Evolutionary conservation across 129 eudicot genomes (phyloP).

Genomic region (Helianthus tuberosus): DNA sequence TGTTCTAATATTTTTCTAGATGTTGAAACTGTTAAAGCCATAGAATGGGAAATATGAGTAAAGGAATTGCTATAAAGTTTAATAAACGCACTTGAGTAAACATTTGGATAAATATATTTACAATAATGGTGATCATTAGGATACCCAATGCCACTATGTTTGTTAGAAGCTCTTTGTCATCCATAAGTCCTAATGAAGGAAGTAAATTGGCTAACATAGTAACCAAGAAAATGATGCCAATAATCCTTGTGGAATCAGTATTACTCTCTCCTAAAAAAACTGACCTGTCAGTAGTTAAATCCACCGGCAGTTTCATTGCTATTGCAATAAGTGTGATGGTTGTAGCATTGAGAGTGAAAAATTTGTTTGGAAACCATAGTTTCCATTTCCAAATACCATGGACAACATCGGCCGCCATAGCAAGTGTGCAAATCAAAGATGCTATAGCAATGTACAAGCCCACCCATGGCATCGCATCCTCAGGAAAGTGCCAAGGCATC

Average conservation of each 20-base stretch:
- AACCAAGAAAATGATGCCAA: background rate
- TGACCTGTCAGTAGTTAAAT: background rate
- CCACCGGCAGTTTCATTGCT: conserved; percentile 14
- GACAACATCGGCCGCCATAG: conserved; percentile 11
- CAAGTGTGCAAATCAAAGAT: conserved; percentile 24
- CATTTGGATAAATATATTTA: background rate
- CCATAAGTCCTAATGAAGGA: background rate
- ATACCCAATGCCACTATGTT: background rate
- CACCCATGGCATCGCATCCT: conserved; percentile 27
- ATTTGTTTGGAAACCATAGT: conserved; percentile 17
- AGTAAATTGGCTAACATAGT: conserved; percentile 10
- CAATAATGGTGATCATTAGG: background rate
- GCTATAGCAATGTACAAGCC: conserved; percentile 13
- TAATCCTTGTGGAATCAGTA: background rate
- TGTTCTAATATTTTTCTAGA: background rate
- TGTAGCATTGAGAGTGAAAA: conserved; percentile 20
- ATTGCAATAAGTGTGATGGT: conserved; percentile 10
- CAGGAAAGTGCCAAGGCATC: background rate
- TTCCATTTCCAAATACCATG: conserved; percentile 8
- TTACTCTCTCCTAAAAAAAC: too few relatives aligned
- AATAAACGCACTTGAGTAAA: background rate
- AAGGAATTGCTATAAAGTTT: background rate
- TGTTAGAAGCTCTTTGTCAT: background rate
- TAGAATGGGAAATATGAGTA: background rate
- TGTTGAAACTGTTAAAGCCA: background rate